Evolutionary conservation across 2,329 filamentous ascomycete genomes (phyloP).

Genomic region (Phyllosticta citriasiana): DNA sequence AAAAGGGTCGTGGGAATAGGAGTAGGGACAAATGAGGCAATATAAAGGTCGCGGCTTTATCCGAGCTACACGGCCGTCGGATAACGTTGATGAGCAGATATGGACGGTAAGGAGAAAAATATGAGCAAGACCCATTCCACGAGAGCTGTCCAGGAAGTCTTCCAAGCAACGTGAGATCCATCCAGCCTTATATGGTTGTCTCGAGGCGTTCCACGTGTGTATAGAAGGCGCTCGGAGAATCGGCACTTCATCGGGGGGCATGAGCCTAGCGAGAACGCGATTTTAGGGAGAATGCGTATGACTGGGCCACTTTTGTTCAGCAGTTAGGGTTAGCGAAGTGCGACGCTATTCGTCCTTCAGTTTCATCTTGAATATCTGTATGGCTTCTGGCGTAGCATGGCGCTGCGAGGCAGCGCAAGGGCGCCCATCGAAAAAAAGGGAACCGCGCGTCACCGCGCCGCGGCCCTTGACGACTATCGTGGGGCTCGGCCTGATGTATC

Average conservation of each 20-base stretch:
- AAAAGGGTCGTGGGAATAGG: background rate
- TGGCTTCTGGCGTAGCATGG: background rate
- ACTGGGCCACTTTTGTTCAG: background rate
- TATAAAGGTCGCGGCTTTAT: background rate
- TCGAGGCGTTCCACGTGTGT: background rate
- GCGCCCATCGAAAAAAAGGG: background rate
- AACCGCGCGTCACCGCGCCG: background rate
- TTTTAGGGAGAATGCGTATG: conserved; percentile 3
- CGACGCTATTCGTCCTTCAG: background rate
- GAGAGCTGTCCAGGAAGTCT: background rate
- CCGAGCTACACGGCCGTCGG: background rate
- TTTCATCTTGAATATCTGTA: background rate
- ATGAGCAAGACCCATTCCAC: background rate
- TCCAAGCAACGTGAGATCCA: background rate
- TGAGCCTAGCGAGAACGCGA: conserved; percentile 2
- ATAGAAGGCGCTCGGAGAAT: background rate
- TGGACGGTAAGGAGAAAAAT: background rate
- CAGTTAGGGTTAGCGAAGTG: background rate
- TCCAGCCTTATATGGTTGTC: background rate
- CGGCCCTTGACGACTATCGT: background rate
- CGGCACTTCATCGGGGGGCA: background rate
- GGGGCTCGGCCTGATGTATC: background rate
- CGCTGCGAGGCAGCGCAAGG: background rate
- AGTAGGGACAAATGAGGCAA: background rate
- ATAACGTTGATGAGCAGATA: background rate